Conservation (phyloP, 2,329 filamentous ascomycete genomes). For the Diaporthe vexans region DNA sequence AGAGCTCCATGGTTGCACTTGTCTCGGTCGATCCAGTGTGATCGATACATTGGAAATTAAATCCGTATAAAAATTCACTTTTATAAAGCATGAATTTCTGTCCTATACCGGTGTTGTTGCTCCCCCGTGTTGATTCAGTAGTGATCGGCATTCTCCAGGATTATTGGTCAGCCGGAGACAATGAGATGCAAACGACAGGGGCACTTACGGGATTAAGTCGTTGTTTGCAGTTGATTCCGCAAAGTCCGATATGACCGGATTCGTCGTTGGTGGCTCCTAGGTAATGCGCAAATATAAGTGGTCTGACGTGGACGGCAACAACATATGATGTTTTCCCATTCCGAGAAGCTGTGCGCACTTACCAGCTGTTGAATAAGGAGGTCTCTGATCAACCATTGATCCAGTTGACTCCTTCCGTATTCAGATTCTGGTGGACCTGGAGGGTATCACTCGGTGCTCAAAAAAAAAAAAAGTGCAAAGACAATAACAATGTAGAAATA, state of each 20-base stretch:
- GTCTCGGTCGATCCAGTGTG: neutral
- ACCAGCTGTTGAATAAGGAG: no score
- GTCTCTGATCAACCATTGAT: no score
- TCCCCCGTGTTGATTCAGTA: no score
- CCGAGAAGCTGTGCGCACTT: no score
- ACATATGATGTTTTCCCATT: no score
- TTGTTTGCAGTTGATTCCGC: constrained; percentile 1
- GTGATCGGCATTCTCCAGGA: neutral
- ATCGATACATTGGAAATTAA: neutral
- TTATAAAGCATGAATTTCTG: neutral
- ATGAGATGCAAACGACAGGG: neutral
- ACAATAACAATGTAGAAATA: no score
- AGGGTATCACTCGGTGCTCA: no score
- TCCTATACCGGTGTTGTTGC: neutral
- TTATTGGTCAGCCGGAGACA: neutral
- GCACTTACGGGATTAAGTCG: neutral
- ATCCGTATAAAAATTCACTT: neutral
- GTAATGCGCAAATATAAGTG: neutral
- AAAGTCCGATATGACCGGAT: neutral
- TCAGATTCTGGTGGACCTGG: no score
- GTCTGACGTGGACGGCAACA: no score
- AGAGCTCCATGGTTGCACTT: neutral
- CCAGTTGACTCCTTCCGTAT: no score
- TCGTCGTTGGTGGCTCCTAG: neutral
- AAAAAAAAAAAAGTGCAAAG: no score